A percentile compares a stretch with the other conserved stretches of the same genome.
These are phyloP conservation scores for Suhomyces wounanorum DNA, from an alignment of 1,139 yeast genomes.

Conservation along the genomic window DNA sequence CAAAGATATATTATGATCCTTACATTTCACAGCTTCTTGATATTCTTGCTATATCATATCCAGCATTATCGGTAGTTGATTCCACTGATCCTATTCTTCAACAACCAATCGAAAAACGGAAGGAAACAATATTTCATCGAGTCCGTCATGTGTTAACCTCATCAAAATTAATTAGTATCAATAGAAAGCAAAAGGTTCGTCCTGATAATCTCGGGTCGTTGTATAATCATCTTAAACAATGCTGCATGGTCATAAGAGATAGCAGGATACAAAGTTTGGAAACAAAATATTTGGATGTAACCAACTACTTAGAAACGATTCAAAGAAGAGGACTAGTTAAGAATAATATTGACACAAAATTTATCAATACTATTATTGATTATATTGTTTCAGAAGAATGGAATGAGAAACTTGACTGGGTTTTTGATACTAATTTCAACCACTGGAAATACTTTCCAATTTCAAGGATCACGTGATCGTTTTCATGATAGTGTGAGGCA, in stretches of 20 bases:
- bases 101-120: conserved; percentile 6
- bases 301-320: conserved; percentile 7
- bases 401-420: conserved; percentile 25
- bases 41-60: conserved; percentile 16
- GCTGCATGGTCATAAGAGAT: conserved; percentile 14
- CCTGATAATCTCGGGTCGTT: conserved; percentile 20
- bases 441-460: conserved; percentile 22
- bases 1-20: conserved; percentile 27
- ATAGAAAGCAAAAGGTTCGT: conserved; percentile 26
- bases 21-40: conserved; percentile 27
- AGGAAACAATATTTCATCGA: conserved; percentile 12
- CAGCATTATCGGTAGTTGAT: background rate
- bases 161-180: conserved; percentile 24
- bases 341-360: conserved; percentile 20
- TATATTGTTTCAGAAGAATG: conserved; percentile 23
- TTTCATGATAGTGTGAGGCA: background rate
- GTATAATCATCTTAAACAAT: conserved; percentile 19
- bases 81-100: background rate
- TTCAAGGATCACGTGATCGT: background rate
- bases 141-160: conserved; percentile 13
- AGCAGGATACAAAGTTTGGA: conserved; percentile 1
- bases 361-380: conserved; percentile 32
- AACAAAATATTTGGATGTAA: conserved; percentile 8
- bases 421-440: conserved; percentile 21
- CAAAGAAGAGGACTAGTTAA: conserved; percentile 16